Evolutionary conservation across 1,284 basidiomycete species (phyloP).

Genomic region (Apiotrichum sp.): DNA sequence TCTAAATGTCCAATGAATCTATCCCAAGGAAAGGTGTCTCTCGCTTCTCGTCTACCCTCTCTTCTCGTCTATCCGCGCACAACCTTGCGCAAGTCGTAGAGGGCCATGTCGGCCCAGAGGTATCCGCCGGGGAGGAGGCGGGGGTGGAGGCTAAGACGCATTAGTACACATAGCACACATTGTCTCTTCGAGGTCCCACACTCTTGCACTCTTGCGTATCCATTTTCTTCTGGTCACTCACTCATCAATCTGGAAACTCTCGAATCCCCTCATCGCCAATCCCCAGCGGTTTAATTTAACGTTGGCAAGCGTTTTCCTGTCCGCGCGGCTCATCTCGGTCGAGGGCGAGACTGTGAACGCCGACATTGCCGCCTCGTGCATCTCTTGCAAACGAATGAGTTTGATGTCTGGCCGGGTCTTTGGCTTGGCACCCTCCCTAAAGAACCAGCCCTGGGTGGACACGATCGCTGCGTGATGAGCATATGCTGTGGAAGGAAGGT

Average conservation of each 20-base stretch:
- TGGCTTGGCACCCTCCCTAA: conserved; percentile 2
- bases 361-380: conserved; percentile 12
- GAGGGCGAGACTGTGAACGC: conserved; percentile 2
- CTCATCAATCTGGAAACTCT: conserved; percentile 17
- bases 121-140: conserved; percentile 10
- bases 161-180: background rate
- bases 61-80: background rate
- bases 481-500: background rate
- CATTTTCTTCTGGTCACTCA: conserved; percentile 3
- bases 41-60: no score
- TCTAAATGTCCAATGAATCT: no score
- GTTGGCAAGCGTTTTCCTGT: background rate
- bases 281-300: conserved; percentile 14
- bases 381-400: conserved; percentile 9
- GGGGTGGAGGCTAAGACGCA: conserved; percentile 10
- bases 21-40: no score
- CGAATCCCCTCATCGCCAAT: conserved; percentile 10
- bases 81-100: conserved; percentile 14
- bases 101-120: conserved; percentile 19
- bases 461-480: background rate
- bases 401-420: conserved; percentile 2
- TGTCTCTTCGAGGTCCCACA: no score
- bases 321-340: background rate
- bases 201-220: no score
- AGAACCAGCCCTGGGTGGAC: conserved; percentile 15